Evolutionary conservation across 2,329 filamentous ascomycete genomes (phyloP).

Genomic region (Aquanectria penicillioides): DNA sequence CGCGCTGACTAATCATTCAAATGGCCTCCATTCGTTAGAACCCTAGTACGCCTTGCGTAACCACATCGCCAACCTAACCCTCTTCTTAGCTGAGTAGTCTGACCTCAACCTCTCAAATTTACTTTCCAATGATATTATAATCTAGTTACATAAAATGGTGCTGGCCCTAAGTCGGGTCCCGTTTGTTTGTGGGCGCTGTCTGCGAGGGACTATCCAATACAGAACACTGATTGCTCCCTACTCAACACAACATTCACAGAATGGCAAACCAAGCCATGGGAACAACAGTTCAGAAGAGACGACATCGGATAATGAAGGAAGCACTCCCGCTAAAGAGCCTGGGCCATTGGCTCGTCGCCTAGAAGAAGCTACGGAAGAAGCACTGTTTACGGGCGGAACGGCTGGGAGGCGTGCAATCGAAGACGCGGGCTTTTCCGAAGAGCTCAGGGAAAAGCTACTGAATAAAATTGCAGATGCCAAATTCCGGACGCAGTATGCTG

Average conservation of each 20-base stretch:
- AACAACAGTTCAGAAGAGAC: conserved; percentile 8
- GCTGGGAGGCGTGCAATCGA: conserved; percentile 68
- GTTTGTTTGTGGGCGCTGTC: conserved; percentile 33
- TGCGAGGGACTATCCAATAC: conserved; percentile 21
- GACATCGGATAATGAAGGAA: conserved; percentile 3
- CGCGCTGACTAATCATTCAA: too few species aligned
- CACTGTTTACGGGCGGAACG: conserved; percentile 66
- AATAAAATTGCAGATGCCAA: conserved; percentile 65
- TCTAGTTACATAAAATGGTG: conserved; percentile 19
- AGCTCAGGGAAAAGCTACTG: conserved; percentile 68
- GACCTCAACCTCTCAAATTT: too few species aligned
- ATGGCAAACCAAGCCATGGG: background rate
- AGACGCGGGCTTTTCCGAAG: conserved; percentile 71
- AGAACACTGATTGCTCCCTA: conserved; percentile 22
- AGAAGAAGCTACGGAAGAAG: conserved; percentile 71
- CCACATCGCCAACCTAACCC: too few species aligned
- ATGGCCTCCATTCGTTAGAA: too few species aligned
- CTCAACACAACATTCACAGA: conserved; percentile 29
- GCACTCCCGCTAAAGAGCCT: conserved; percentile 28
- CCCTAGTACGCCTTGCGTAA: too few species aligned
- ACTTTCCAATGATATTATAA: too few species aligned
- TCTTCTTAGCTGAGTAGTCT: too few species aligned
- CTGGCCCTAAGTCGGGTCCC: conserved; percentile 1
- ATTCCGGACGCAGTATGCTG: conserved; percentile 61
- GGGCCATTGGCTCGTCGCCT: conserved; percentile 67